phyloP scores from a whole-genome alignment of 148 eudicot species.

The Nepenthes mirabilis region DNA sequence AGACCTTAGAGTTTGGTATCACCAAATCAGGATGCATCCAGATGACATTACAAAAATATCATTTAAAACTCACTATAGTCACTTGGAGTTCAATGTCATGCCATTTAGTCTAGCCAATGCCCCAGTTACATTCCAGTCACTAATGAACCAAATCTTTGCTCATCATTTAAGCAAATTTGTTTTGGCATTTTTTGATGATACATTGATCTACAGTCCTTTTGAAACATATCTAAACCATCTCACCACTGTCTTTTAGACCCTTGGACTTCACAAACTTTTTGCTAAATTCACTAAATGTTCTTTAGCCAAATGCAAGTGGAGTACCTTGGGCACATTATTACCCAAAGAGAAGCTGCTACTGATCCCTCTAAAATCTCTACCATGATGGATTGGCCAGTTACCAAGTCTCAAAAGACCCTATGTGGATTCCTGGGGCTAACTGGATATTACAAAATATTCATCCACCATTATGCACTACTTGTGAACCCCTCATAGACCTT shows the following conservation, averaged over 20 bases:
- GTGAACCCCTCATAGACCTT: not conserved
- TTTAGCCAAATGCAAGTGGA: not conserved
- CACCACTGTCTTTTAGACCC: not conserved
- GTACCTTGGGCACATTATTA: not conserved
- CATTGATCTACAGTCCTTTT: not conserved
- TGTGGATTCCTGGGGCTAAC: not conserved
- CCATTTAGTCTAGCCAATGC: not conserved
- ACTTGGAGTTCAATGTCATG: not conserved
- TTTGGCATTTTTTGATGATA: not conserved
- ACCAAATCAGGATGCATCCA: not conserved
- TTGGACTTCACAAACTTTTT: not conserved
- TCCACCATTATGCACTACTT: not conserved
- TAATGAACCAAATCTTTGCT: not conserved
- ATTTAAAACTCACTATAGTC: not conserved
- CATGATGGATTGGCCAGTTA: not conserved
- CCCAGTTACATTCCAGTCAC: not conserved
- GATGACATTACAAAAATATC: not conserved
- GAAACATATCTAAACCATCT: not conserved
- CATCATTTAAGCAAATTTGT: not conserved
- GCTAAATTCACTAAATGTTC: not conserved
- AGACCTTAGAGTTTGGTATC: not conserved
- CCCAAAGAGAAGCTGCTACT: not conserved
- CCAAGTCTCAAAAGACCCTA: not conserved
- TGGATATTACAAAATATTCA: not conserved
- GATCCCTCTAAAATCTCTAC: not conserved